These are phyloP conservation scores for Trichoderma sp. DNA, from an alignment of 2,329 filamentous ascomycete species.

Conservation along the genomic window DNA sequence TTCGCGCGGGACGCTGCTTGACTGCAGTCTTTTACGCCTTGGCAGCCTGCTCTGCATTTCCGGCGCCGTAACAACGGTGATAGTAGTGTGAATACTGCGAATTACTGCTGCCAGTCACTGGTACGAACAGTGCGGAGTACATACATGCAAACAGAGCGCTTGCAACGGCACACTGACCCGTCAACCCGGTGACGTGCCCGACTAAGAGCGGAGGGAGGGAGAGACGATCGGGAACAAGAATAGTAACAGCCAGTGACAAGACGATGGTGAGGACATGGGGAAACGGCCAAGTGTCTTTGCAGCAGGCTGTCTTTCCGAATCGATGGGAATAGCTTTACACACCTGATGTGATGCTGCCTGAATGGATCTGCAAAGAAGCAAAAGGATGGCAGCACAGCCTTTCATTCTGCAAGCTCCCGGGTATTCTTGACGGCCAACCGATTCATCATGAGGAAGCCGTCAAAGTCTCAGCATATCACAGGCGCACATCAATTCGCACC, in stretches of 20 bases:
- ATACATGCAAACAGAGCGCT: not conserved
- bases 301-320: not conserved
- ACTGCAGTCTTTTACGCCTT: not conserved
- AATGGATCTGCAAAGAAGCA: not conserved
- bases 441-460: not conserved
- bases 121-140: not conserved
- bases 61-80: not conserved
- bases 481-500: not conserved
- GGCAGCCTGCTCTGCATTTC: not conserved
- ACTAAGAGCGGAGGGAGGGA: not conserved
- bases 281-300: not conserved
- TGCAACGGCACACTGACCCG: conserved; percentile 7
- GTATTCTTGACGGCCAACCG: not conserved
- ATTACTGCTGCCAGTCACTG: not conserved
- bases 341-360: not conserved
- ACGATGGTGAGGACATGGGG: not conserved
- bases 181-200: not conserved
- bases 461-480: not conserved
- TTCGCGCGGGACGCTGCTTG: conserved; percentile 3
- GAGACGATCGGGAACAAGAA: conserved; percentile 1
- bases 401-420: not conserved
- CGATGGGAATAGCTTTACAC: not conserved
- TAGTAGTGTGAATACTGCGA: not conserved
- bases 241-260: not conserved
- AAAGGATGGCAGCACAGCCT: not conserved